These are phyloP conservation scores for Corylus americana DNA, from an alignment of 306 rosid species.

Conservation along the genomic window DNA sequence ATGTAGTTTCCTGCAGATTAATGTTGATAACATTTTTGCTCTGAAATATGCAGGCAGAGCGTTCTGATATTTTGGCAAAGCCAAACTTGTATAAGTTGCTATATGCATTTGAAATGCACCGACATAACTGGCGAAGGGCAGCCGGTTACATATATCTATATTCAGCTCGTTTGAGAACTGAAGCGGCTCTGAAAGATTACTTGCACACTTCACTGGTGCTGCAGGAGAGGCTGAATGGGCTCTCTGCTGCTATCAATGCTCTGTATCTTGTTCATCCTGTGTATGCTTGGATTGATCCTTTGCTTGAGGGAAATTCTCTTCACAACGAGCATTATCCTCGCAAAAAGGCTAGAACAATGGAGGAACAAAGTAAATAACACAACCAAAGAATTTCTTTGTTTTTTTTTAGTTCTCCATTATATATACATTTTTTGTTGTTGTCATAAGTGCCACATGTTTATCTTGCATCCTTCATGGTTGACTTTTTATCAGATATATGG, in stretches of 20 bases:
- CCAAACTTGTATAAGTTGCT: constrained; percentile 94
- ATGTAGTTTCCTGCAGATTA: constrained; percentile 18
- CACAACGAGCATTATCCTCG: constrained; percentile 57
- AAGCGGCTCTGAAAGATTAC: constrained; percentile 58
- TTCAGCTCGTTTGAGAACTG: constrained; percentile 73
- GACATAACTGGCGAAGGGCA: constrained; percentile 88
- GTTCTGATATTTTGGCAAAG: constrained; percentile 82
- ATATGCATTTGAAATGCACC: constrained; percentile 86
- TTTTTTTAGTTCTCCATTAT: background rate
- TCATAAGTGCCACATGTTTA: constrained; percentile 6
- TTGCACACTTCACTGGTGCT: constrained; percentile 54
- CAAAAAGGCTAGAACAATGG: constrained; percentile 69
- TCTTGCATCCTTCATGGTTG: constrained; percentile 15
- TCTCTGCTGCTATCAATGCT: constrained; percentile 83
- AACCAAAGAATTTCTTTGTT: constrained; percentile 11
- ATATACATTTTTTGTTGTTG: constrained; percentile 7
- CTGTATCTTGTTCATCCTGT: constrained; percentile 89
- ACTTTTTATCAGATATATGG: background rate
- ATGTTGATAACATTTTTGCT: constrained; percentile 23
- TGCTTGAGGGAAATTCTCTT: constrained; percentile 51
- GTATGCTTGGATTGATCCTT: constrained; percentile 81
- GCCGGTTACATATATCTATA: constrained; percentile 80
- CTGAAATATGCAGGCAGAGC: constrained; percentile 66
- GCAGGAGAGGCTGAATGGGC: constrained; percentile 80
- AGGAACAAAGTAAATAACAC: constrained; percentile 59